Evolutionary conservation across 1,284 basidiomycete species (phyloP).

Genomic region (Puccinia novopanici): DNA sequence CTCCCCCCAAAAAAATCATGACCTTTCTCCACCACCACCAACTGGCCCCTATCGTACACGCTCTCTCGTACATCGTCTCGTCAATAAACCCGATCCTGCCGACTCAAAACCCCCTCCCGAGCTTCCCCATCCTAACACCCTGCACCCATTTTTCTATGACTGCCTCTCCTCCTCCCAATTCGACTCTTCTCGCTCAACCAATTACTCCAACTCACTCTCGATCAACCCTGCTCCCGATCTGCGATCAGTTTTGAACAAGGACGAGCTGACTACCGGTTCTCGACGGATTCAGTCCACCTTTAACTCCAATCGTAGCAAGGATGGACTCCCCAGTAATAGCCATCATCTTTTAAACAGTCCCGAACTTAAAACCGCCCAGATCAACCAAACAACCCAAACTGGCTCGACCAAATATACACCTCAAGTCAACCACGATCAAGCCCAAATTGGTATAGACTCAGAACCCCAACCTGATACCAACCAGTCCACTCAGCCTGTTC

Average conservation of each 20-base stretch:
- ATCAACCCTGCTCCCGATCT: constrained; percentile 1
- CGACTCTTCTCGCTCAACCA: constrained; percentile 5
- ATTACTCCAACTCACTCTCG: not conserved
- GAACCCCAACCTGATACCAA: constrained; percentile 6
- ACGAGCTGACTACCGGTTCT: not conserved
- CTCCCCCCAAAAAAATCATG: constrained; percentile 3
- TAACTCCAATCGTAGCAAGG: constrained; percentile 30
- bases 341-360: constrained; percentile 51
- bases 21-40: not conserved
- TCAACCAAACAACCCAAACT: constrained; percentile 3
- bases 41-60: constrained; percentile 39
- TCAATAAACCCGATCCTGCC: constrained; percentile 24
- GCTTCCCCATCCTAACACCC: not conserved
- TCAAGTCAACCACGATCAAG: constrained; percentile 4
- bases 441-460: not conserved
- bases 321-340: constrained; percentile 50
- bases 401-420: not conserved
- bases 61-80: constrained; percentile 41
- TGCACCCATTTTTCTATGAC: not conserved
- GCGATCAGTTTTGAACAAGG: constrained; percentile 17
- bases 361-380: constrained; percentile 34
- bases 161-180: constrained; percentile 23
- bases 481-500: constrained; percentile 7
- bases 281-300: constrained; percentile 7
- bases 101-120: not conserved